phyloP scores from a whole-genome alignment of 257 asterid species.

The Anisodus acutangulus region DNA sequence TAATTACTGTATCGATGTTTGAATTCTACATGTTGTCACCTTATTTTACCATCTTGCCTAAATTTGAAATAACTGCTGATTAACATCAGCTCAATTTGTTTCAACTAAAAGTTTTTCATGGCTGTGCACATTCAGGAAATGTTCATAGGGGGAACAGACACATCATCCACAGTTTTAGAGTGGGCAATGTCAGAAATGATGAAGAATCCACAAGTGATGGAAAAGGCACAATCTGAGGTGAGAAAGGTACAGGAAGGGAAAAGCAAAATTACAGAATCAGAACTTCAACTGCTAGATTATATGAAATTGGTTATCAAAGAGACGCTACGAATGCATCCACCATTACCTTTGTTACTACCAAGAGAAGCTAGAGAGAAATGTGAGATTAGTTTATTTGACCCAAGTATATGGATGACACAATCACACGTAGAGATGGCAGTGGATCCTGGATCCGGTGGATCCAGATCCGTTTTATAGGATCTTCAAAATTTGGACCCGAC shows the following conservation, averaged over 20 bases:
- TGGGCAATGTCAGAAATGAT: neutral
- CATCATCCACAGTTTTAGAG: neutral
- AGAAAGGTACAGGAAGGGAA: neutral
- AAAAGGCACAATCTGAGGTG: neutral
- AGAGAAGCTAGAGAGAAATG: neutral
- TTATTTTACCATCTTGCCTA: no score
- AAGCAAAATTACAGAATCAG: constrained; percentile 1
- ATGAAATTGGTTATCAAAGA: neutral
- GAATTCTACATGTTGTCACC: neutral
- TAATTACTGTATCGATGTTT: neutral
- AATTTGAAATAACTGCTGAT: neutral
- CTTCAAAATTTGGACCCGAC: no score
- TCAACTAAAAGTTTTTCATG: neutral
- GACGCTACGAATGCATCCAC: neutral
- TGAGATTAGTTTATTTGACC: neutral
- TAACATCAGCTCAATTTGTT: neutral
- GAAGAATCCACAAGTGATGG: neutral
- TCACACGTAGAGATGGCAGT: no score
- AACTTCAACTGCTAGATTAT: neutral
- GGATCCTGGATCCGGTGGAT: no score
- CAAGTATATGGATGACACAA: no score
- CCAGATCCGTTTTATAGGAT: no score
- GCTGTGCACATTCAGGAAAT: neutral
- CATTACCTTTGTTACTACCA: neutral
- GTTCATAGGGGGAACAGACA: neutral